Conservation (phyloP, 192 early-diverging fungal species). For the Linderina pennispora region DNA sequence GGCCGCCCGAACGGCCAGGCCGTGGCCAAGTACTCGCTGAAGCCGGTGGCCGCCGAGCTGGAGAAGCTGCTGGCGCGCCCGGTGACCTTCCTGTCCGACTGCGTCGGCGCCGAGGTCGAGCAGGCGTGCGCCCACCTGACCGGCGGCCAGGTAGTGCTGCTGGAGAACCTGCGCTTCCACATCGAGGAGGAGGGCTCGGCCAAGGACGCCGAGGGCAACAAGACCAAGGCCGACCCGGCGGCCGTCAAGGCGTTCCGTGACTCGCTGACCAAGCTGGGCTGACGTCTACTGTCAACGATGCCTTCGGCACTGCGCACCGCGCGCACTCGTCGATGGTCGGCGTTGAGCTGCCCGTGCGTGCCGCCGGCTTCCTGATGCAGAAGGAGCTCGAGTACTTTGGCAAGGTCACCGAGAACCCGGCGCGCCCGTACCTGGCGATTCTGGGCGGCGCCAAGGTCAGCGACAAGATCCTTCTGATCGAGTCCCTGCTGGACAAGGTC, state of each 20-base stretch:
- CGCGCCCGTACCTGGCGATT: constrained; percentile 92
- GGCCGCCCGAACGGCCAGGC: constrained; percentile 93
- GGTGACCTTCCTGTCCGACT: constrained; percentile 90
- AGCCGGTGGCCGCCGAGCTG: constrained; percentile 85
- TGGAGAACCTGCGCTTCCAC: constrained; percentile 99
- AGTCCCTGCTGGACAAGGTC: constrained; percentile 96
- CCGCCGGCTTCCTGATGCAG: constrained; percentile 97
- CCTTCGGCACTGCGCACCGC: constrained; percentile 98
- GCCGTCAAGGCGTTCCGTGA: constrained; percentile 80
- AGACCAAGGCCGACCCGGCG: constrained; percentile 81
- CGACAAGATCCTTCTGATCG: constrained; percentile 98
- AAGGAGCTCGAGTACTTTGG: constrained; percentile 99
- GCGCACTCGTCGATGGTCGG: constrained; percentile 98
- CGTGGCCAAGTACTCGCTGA: constrained; percentile 84
- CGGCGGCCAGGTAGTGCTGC: constrained; percentile 76
- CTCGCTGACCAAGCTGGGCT: constrained; percentile 88
- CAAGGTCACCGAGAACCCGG: constrained; percentile 90
- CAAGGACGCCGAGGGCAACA: constrained; percentile 87
- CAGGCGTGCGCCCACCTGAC: constrained; percentile 60
- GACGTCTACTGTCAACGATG: constrained; percentile 98
- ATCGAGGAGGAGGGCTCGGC: constrained; percentile 94
- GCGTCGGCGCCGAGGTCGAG: constrained; percentile 88
- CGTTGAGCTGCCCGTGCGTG: constrained; percentile 79
- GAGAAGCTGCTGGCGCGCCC: constrained; percentile 66
- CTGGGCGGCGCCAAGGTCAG: constrained; percentile 97